Percentiles rank a stretch among this genome's conserved stretches.
These are phyloP conservation scores for Exophiala aquamarina DNA, from an alignment of 2,329 filamentous ascomycete species.

Conservation along the genomic window DNA sequence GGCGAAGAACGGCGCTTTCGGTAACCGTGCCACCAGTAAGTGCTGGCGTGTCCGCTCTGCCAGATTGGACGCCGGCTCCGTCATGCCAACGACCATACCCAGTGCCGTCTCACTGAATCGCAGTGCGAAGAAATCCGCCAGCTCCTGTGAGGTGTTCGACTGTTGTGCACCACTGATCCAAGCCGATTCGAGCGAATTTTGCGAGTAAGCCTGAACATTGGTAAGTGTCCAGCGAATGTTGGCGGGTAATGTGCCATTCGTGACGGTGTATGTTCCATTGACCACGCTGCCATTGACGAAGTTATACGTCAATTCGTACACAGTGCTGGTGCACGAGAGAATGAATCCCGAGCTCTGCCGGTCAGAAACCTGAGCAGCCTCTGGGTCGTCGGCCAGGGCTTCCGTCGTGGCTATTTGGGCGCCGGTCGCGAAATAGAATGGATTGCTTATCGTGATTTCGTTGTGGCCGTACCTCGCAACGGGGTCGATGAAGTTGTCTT, in stretches of 20 bases:
- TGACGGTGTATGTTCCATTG: not conserved
- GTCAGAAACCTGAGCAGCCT: constrained; percentile 1
- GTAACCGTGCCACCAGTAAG: constrained; percentile 4
- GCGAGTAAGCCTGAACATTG: not conserved
- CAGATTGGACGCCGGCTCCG: not conserved
- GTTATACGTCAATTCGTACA: not conserved
- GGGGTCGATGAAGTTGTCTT: not conserved
- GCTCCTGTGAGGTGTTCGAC: not conserved
- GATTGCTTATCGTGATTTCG: not conserved
- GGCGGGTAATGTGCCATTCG: not conserved
- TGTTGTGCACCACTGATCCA: constrained; percentile 3
- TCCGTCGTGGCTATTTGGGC: not conserved
- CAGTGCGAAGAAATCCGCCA: not conserved
- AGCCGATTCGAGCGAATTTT: not conserved
- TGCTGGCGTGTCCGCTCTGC: constrained; percentile 1
- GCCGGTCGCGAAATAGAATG: not conserved
- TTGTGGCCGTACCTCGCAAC: not conserved
- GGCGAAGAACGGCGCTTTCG: constrained; percentile 5
- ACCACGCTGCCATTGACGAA: constrained; percentile 1
- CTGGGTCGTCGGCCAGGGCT: not conserved
- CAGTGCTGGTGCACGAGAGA: not conserved
- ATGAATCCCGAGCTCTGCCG: not conserved
- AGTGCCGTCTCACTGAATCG: not conserved
- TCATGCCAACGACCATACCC: not conserved
- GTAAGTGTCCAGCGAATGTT: not conserved